Evolutionary conservation across 345 rosid genomes (phyloP).

Genomic region (Brassica napus): DNA sequence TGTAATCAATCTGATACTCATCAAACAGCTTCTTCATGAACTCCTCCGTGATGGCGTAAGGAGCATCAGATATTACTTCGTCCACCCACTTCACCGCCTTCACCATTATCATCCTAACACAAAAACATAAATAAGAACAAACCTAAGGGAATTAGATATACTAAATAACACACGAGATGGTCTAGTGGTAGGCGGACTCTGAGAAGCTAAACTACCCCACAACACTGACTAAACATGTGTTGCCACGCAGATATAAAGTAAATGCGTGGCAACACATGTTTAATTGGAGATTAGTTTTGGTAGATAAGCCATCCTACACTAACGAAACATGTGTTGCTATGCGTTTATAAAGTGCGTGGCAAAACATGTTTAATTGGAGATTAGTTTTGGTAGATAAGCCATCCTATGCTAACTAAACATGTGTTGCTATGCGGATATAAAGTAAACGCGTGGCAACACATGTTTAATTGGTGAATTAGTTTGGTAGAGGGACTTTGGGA

Average conservation of each 20-base stretch:
- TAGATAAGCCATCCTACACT: too few relatives aligned
- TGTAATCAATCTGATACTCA: conserved; percentile 83
- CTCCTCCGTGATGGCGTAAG: conserved; percentile 87
- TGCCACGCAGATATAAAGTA: too few relatives aligned
- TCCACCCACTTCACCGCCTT: conserved; percentile 98
- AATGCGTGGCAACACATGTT: too few relatives aligned
- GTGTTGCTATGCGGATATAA: too few relatives aligned
- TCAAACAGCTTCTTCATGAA: conserved; percentile 80
- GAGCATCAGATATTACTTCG: conserved; percentile 84
- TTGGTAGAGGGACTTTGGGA: too few relatives aligned
- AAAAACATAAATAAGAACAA: neutral
- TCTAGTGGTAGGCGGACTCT: neutral
- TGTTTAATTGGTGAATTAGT: too few relatives aligned
- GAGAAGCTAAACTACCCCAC: neutral
- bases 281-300: too few relatives aligned
- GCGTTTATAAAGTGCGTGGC: neutral
- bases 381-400: too few relatives aligned
- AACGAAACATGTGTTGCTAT: neutral
- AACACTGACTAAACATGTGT: neutral
- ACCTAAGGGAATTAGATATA: neutral
- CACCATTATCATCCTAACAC: conserved; percentile 57
- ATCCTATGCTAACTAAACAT: too few relatives aligned
- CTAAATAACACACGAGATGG: neutral
- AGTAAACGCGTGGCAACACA: too few relatives aligned
- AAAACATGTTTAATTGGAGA: too few relatives aligned